These are phyloP conservation scores for Paramyrothecium roridum DNA, from an alignment of 2,329 filamentous ascomycete species.

Conservation along the genomic window DNA sequence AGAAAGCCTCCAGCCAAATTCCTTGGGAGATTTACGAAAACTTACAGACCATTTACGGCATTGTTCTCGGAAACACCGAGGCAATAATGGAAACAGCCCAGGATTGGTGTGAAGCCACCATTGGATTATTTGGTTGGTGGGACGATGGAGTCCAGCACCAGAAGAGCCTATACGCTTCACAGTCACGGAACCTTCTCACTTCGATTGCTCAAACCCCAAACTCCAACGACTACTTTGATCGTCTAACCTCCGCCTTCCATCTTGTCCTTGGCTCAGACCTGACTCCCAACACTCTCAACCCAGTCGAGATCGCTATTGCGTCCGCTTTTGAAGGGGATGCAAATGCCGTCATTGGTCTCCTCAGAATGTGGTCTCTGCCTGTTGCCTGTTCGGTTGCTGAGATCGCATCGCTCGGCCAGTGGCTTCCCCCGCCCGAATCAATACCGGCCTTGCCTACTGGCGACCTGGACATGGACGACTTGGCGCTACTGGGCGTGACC, in stretches of 20 bases:
- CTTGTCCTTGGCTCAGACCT: conserved; percentile 68
- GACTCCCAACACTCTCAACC: conserved; percentile 70
- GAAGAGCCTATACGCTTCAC: conserved; percentile 36
- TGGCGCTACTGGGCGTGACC: conserved; percentile 75
- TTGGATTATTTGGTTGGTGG: conserved; percentile 89
- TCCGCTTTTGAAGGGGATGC: conserved; percentile 80
- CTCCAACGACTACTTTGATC: conserved; percentile 69
- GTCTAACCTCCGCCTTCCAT: conserved; percentile 69
- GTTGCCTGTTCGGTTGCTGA: conserved; percentile 78
- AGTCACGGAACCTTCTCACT: conserved; percentile 33
- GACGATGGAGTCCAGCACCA: conserved; percentile 64
- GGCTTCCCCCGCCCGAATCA: conserved; percentile 57
- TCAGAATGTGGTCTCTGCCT: conserved; percentile 78
- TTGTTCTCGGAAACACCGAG: conserved; percentile 71
- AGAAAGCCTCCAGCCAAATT: conserved; percentile 81
- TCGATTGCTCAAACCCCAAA: conserved; percentile 41
- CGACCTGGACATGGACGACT: conserved; percentile 76
- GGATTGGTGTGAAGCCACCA: conserved; percentile 88
- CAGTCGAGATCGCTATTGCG: conserved; percentile 77
- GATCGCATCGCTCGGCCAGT: conserved; percentile 77
- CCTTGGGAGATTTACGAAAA: conserved; percentile 90
- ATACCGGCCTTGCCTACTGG: conserved; percentile 52
- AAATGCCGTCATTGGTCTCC: conserved; percentile 69
- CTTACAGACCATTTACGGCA: conserved; percentile 74
- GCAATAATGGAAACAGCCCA: conserved; percentile 75